Evolutionary conservation across 192 early-diverging fungal species (phyloP), one percentile per base, ranked within the genome.

Genomic region (Pilobolus umbonatus): DNA sequence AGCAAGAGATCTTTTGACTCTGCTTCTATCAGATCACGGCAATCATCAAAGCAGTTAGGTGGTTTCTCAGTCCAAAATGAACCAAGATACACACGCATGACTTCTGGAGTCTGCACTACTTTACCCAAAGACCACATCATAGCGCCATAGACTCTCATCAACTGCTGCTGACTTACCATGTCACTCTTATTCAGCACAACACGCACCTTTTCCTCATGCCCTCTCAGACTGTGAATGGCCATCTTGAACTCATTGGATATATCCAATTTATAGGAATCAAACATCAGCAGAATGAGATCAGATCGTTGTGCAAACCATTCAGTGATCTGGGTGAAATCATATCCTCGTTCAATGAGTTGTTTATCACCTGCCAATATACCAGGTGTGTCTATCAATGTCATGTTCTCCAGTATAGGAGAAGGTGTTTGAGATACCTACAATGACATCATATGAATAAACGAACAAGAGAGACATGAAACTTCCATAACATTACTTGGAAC

Each of bases 101-200:
- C 93, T 69, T 95, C 92, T 11, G 93, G 92, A 2, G 88, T 93
- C 40, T 86, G 80, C 17, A 95, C 79, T 9, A 94, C 90, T 67
- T 88, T 90, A 17, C 92, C 93, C 9, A 95, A 75, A 19, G 88
- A 88, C 89, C 89, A 95, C 93, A 95, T 95, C 70, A 95, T 74
- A 2, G 92, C 90, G 47, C 93, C 93, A 68, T 94, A 72, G 55
- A 94, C 90, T 24, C 92, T 75, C 86, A 94, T 89, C 57, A 94
- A 68, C 68, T 95, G 86, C 62, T 93, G 91, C 52, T 85, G 83
- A 64, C 72, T 88, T 26, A 95, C 85, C 85, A 84, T 84, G 68
- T 95, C 90, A 44, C 85, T 83, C 69, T 95, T 95, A 75, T 95
- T 95, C 29, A 95, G 72, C 52, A 93, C 85, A 5, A 93, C 79